These are phyloP conservation scores for Silene uniflora DNA, from an alignment of 148 eudicot species.

Conservation along the genomic window DNA sequence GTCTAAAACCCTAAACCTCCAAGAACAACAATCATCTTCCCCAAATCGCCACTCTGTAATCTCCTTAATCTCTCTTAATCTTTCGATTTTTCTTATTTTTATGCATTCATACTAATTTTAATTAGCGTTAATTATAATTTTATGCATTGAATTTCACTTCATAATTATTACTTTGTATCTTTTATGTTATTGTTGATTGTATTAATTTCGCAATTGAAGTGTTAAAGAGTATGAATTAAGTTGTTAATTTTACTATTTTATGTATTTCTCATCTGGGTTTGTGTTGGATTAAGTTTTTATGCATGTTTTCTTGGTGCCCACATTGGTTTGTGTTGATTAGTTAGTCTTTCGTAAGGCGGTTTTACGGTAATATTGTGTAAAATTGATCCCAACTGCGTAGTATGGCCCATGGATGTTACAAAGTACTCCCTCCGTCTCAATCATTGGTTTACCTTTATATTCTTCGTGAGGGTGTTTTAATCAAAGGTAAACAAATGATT, in stretches of 20 bases:
- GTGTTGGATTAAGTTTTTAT: neutral
- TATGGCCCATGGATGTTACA: too few relatives aligned
- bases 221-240: neutral
- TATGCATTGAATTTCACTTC: neutral
- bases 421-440: too few relatives aligned
- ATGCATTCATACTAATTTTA: neutral
- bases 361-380: too few relatives aligned
- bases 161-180: neutral
- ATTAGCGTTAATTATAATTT: neutral
- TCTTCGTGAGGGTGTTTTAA: too few relatives aligned
- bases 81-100: neutral
- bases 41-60: neutral
- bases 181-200: neutral
- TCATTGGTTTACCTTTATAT: too few relatives aligned
- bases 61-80: neutral
- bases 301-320: neutral
- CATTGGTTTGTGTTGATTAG: neutral
- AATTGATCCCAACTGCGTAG: too few relatives aligned
- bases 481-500: too few relatives aligned
- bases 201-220: neutral
- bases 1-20: slow-evolving; percentile 30
- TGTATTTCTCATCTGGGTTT: neutral
- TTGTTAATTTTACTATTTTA: neutral
- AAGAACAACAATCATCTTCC: neutral
- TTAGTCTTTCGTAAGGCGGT: too few relatives aligned